Percentiles rank a stretch among this genome's conserved stretches.
Conservation (phyloP, 2,329 filamentous ascomycete genomes). For the Neopestalotiopsis clavispora region DNA sequence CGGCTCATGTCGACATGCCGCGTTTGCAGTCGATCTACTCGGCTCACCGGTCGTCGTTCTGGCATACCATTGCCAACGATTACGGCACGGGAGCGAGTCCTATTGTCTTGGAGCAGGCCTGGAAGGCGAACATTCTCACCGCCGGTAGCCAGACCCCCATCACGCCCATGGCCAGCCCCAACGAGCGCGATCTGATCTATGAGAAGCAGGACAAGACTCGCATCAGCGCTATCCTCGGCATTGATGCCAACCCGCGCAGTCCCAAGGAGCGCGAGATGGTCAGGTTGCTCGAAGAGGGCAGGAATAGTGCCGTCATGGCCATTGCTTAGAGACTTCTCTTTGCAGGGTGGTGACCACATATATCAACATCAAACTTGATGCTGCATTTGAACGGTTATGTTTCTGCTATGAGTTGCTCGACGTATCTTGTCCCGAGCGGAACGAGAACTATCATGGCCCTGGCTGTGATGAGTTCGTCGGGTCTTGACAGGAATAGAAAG, state of each 20-base stretch:
- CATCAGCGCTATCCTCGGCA: slow-evolving; percentile 67
- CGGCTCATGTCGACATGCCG: slow-evolving; percentile 61
- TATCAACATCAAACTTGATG: background rate
- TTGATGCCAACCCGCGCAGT: slow-evolving; percentile 62
- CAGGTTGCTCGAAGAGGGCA: slow-evolving; percentile 59
- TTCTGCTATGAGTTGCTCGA: no score
- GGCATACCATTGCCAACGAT: slow-evolving; percentile 72
- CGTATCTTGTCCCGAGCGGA: no score
- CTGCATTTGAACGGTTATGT: background rate
- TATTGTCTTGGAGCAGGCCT: slow-evolving; percentile 71
- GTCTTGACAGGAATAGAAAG: background rate
- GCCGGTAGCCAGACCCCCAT: slow-evolving; percentile 50
- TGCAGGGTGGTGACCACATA: background rate
- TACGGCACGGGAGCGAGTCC: slow-evolving; percentile 70
- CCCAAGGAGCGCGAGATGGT: slow-evolving; percentile 63
- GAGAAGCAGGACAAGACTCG: slow-evolving; percentile 59
- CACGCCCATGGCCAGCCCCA: slow-evolving; percentile 58
- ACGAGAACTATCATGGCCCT: no score
- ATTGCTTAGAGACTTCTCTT: slow-evolving; percentile 30
- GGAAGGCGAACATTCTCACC: slow-evolving; percentile 56
- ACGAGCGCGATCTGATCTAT: slow-evolving; percentile 49
- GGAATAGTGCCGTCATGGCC: slow-evolving; percentile 37
- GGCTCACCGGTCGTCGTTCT: slow-evolving; percentile 73
- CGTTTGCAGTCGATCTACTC: slow-evolving; percentile 75
- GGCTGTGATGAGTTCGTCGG: no score